A percentile compares a stretch with the other conserved stretches of the same genome.
phyloP scores from a whole-genome alignment of 1,284 basidiomycete species.

The Phellopilus nigrolimitatus region DNA sequence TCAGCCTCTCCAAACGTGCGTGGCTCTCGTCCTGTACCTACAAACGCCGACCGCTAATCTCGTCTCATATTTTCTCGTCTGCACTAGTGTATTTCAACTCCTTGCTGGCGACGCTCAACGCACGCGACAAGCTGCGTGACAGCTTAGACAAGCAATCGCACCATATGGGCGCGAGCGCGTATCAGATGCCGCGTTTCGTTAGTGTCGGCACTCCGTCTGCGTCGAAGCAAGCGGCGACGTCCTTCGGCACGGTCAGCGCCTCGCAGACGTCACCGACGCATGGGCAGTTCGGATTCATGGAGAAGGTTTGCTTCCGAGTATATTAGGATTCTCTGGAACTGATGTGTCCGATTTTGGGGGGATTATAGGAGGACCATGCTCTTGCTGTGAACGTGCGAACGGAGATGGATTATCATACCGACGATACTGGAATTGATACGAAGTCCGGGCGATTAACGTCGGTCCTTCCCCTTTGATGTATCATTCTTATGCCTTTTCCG shows the following conservation, averaged over 20 bases:
- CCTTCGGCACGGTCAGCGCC: neutral
- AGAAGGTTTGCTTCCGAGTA: neutral
- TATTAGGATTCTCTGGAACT: neutral
- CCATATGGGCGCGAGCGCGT: neutral
- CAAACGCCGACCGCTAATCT: neutral
- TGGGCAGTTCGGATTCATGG: neutral
- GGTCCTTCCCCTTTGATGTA: neutral
- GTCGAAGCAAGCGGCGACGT: neutral
- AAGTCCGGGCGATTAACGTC: neutral
- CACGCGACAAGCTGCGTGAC: neutral
- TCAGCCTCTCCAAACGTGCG: slow-evolving; percentile 23
- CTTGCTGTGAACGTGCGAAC: neutral
- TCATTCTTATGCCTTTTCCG: neutral
- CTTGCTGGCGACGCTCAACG: slow-evolving; percentile 5
- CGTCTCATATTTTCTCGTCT: neutral
- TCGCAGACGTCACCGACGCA: neutral
- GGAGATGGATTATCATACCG: neutral
- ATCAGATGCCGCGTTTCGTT: slow-evolving; percentile 3
- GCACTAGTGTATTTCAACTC: slow-evolving; percentile 12
- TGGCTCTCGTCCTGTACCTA: neutral
- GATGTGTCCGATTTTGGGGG: neutral
- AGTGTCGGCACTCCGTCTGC: neutral
- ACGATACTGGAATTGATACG: neutral
- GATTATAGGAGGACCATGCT: neutral
- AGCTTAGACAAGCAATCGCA: neutral